Base-by-base conservation (phyloP, 139 green algal species). In the Raphidocelis subcapitata region DNA sequence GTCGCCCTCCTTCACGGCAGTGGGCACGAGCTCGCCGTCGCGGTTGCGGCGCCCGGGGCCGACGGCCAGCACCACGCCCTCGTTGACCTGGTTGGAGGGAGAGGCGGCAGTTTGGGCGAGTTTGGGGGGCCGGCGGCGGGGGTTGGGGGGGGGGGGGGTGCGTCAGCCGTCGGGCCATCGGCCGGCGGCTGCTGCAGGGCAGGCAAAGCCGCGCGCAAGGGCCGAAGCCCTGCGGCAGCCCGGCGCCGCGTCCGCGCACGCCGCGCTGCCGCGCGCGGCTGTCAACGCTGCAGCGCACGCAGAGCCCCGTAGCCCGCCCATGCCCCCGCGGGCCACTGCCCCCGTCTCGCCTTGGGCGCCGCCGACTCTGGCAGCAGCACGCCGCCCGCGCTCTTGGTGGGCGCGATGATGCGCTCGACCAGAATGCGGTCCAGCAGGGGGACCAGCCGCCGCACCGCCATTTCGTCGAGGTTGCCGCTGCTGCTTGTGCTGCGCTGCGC, bases 291-390 rank as follows among this genome's bases (percentile, higher is more conserved):
- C n/a, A n/a, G n/a, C n/a, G n/a, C n/a, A n/a, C n/a, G n/a, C n/a
- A n/a, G n/a, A n/a, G n/a, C n/a, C n/a, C n/a, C n/a, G n/a, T n/a
- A n/a, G n/a, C n/a, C n/a, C n/a, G n/a, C n/a, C n/a, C n/a, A n/a
- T n/a, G n/a, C n/a, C n/a, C n/a, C n/a, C n/a, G n/a, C n/a, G n/a
- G n/a, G n/a, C n/a, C n/a, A n/a, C n/a, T n/a, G n/a, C n/a, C n/a
- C n/a, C n/a, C n/a, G n/a, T n/a, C 77, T 5, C 60, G 94, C 90
- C 86, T 93, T 94, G 47, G 81, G 70, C 2, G 79, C 31, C 5
- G 88, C 92, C 2, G 86, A 89, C 70, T 99, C 95, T 2, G 95
- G 95, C 31, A 99, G 84, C 32, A 99, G 81, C 15, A 99, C 81
- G 36, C 95, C 95, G n/a, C 92, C 91, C 28, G 88, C 73, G 1